These are phyloP conservation scores for Tuber aestivum DNA, from an alignment of 495 filamentous ascomycete genomes.

Conservation along the genomic window DNA sequence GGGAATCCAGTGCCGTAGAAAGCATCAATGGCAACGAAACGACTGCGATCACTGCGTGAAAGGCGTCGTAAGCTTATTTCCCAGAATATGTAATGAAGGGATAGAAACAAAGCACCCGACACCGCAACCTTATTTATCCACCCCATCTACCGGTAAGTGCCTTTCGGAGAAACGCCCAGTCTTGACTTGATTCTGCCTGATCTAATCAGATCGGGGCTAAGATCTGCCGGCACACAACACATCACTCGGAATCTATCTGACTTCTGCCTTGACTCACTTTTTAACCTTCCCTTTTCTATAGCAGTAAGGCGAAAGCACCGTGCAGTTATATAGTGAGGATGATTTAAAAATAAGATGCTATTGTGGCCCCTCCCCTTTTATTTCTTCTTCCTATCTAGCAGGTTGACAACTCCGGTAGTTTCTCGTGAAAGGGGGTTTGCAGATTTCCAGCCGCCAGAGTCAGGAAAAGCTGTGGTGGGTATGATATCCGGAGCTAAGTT, in stretches of 20 bases:
- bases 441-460: background rate
- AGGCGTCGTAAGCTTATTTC: background rate
- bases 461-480: background rate
- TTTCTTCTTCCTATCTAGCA: background rate
- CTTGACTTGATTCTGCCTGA: background rate
- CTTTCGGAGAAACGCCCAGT: background rate
- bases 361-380: background rate
- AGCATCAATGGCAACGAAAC: background rate
- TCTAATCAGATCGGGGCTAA: background rate
- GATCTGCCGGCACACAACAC: background rate
- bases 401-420: background rate
- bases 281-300: background rate
- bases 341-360: background rate
- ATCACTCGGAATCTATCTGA: background rate
- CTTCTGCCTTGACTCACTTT: background rate
- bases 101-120: background rate
- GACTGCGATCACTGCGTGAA: too few relatives aligned
- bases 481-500: background rate
- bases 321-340: background rate
- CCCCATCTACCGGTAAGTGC: background rate
- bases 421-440: background rate
- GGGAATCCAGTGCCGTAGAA: background rate
- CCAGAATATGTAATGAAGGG: background rate
- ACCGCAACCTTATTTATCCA: background rate
- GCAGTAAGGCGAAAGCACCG: background rate